phyloP scores from a whole-genome alignment of 495 filamentous ascomycete genomes.

The Saxispiralis lemnorum region DNA sequence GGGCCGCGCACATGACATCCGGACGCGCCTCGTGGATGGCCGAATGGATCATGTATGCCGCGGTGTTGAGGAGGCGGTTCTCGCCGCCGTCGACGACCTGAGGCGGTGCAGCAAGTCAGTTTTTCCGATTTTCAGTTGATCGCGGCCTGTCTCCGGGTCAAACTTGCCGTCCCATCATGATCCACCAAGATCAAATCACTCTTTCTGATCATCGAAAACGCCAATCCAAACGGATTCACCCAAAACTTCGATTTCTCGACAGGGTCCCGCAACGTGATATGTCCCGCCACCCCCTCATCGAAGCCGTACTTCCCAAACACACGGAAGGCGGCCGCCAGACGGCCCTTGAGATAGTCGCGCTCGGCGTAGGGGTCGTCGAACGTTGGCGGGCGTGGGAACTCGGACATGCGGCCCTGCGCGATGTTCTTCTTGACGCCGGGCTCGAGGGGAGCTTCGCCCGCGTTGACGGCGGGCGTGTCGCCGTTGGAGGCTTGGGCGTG shows the following conservation, averaged over 20 bases:
- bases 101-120: no score
- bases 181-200: slow-evolving; percentile 42
- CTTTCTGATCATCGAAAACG: slow-evolving; percentile 50
- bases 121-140: no score
- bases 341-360: slow-evolving; percentile 46
- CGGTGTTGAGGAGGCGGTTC: slow-evolving; percentile 44
- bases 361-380: slow-evolving; percentile 46
- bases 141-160: no score
- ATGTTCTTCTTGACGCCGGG: slow-evolving; percentile 17
- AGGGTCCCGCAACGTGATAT: slow-evolving; percentile 24
- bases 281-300: slow-evolving; percentile 34
- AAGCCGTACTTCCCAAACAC: slow-evolving; percentile 54
- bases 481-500: slow-evolving; percentile 12
- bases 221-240: slow-evolving; percentile 65
- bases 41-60: slow-evolving; percentile 32
- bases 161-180: no score
- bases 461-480: slow-evolving; percentile 8
- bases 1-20: slow-evolving; percentile 55
- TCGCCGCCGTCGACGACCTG: slow-evolving; percentile 52
- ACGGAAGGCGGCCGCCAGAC: slow-evolving; percentile 47
- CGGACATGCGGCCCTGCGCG: slow-evolving; percentile 27
- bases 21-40: slow-evolving; percentile 49
- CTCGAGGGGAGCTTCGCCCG: slow-evolving; percentile 17
- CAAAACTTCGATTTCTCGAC: slow-evolving; percentile 17
- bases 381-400: slow-evolving; percentile 32